phyloP scores from a whole-genome alignment of 2,329 filamentous ascomycete genomes.

The Hortaea sp. region DNA sequence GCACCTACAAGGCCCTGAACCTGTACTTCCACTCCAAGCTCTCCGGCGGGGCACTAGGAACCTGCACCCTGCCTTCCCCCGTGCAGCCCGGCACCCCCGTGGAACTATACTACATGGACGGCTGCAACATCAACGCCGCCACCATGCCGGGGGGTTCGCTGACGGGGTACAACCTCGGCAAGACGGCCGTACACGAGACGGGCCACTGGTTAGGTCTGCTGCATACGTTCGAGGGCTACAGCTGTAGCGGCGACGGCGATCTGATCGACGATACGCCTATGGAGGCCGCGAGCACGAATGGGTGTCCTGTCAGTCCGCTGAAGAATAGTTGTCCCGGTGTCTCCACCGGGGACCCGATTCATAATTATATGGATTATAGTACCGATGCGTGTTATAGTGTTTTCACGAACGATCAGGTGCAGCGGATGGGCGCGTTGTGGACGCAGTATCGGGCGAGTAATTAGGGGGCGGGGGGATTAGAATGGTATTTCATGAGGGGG shows the following conservation, averaged over 20 bases:
- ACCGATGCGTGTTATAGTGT: slow-evolving; percentile 45
- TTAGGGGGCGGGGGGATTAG: background rate
- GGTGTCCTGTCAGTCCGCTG: slow-evolving; percentile 38
- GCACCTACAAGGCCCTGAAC: slow-evolving; percentile 46
- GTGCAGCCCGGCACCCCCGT: slow-evolving; percentile 24
- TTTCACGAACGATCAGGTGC: slow-evolving; percentile 42
- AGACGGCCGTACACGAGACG: slow-evolving; percentile 39
- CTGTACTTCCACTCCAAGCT: slow-evolving; percentile 52
- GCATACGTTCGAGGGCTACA: slow-evolving; percentile 38
- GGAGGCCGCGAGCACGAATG: slow-evolving; percentile 39
- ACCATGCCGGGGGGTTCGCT: slow-evolving; percentile 45
- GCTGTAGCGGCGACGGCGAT: slow-evolving; percentile 35
- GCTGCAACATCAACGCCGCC: slow-evolving; percentile 47
- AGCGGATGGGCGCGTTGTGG: slow-evolving; percentile 45
- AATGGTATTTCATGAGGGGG: background rate
- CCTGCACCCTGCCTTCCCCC: slow-evolving; percentile 40
- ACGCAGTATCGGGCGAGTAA: slow-evolving; percentile 26
- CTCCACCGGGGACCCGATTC: slow-evolving; percentile 41
- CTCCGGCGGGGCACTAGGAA: slow-evolving; percentile 38
- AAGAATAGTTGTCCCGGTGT: slow-evolving; percentile 43
- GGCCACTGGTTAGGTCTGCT: slow-evolving; percentile 40
- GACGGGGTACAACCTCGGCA: slow-evolving; percentile 39
- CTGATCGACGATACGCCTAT: slow-evolving; percentile 35
- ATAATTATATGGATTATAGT: slow-evolving; percentile 53
- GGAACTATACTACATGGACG: slow-evolving; percentile 40